These are phyloP conservation scores for Tilletia indica DNA, from an alignment of 1,284 basidiomycete genomes.

Conservation along the genomic window DNA sequence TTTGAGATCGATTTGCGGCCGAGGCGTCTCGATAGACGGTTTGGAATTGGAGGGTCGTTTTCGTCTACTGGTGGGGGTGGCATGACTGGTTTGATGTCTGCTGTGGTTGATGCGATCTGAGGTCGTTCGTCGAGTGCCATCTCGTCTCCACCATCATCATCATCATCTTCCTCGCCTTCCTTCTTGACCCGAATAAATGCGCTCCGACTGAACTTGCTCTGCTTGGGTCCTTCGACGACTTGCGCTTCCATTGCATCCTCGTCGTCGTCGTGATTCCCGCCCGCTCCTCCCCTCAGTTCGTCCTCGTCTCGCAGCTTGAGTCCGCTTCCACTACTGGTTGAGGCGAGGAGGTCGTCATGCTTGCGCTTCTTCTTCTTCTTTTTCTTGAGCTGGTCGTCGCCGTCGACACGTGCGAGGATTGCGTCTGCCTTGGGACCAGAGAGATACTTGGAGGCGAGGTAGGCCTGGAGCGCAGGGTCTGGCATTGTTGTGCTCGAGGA, in stretches of 20 bases:
- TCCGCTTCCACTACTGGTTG: conserved; percentile 22
- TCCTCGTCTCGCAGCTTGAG: conserved; percentile 42
- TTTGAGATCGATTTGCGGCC: conserved; percentile 82
- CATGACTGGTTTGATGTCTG: neutral
- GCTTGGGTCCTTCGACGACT: conserved; percentile 23
- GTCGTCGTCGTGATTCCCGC: conserved; percentile 26
- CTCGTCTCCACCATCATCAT: neutral
- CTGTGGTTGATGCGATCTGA: conserved; percentile 5
- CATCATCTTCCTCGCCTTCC: conserved; percentile 17
- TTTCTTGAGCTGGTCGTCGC: conserved; percentile 66
- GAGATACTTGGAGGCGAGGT: conserved; percentile 73
- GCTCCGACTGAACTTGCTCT: conserved; percentile 22
- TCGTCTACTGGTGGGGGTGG: neutral
- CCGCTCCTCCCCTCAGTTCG: conserved; percentile 30
- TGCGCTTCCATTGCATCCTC: conserved; percentile 29
- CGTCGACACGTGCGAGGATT: conserved; percentile 69
- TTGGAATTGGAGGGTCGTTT: conserved; percentile 51
- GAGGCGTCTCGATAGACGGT: conserved; percentile 89
- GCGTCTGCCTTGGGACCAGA: conserved; percentile 94
- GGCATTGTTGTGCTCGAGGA: conserved; percentile 28
- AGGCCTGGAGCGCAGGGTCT: conserved; percentile 58
- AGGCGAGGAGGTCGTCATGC: conserved; percentile 51
- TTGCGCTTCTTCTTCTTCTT: conserved; percentile 76
- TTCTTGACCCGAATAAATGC: neutral
- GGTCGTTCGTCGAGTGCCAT: conserved; percentile 19